Percentiles rank a stretch among this genome's conserved stretches.
phyloP scores from a whole-genome alignment of 805 yeast genomes.

The Sungouiozyma intestinalis region DNA sequence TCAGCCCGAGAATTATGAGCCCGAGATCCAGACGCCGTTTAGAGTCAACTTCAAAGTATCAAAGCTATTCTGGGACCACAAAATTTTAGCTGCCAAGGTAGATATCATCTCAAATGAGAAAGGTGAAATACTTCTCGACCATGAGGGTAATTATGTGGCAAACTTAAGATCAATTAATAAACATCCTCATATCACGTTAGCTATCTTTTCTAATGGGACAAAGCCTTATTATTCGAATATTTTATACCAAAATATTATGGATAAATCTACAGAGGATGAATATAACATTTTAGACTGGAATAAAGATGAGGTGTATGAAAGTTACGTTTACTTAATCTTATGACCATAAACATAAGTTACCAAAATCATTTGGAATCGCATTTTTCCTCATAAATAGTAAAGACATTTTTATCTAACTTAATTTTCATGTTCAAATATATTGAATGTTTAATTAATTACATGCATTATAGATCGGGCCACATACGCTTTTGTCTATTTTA shows the following conservation, averaged over 20 bases:
- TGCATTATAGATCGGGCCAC: background rate
- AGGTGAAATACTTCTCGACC: slow-evolving; percentile 8
- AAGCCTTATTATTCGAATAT: slow-evolving; percentile 46
- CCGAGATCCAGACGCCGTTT: background rate
- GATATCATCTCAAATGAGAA: slow-evolving; percentile 11
- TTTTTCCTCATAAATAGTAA: too few relatives aligned
- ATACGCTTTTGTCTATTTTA: slow-evolving; percentile 2
- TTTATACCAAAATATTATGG: slow-evolving; percentile 18
- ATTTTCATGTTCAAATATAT: too few relatives aligned
- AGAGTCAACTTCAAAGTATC: slow-evolving; percentile 34
- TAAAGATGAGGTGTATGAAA: slow-evolving; percentile 7
- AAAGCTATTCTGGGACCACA: slow-evolving; percentile 40
- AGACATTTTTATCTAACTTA: too few relatives aligned
- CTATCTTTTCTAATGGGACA: slow-evolving; percentile 37
- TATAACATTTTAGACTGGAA: slow-evolving; percentile 7
- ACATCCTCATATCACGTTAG: slow-evolving; percentile 65
- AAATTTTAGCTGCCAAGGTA: slow-evolving; percentile 46
- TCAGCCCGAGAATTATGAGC: background rate
- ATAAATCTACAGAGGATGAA: slow-evolving; percentile 1
- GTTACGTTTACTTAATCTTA: slow-evolving; percentile 14
- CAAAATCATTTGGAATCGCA: background rate
- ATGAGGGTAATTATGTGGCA: slow-evolving; percentile 6
- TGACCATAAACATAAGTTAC: slow-evolving; percentile 4
- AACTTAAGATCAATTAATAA: slow-evolving; percentile 32
- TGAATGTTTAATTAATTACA: background rate